These are phyloP conservation scores for Jacaranda mimosifolia DNA, from an alignment of 257 asterid genomes.

Conservation along the genomic window DNA sequence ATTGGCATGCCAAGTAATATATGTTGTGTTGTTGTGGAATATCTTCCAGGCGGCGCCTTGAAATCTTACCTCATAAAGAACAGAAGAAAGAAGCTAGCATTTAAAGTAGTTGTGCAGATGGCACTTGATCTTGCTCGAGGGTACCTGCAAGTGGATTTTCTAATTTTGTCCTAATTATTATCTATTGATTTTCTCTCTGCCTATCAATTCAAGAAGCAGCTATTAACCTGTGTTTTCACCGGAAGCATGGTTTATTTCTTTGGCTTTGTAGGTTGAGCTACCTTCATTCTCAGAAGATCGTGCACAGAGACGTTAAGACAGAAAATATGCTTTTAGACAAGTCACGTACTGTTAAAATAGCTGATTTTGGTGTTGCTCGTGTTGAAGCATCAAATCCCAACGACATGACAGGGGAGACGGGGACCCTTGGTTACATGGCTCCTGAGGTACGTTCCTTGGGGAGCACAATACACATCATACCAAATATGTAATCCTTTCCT, in stretches of 20 bases:
- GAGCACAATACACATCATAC: no score
- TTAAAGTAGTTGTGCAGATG: constrained; percentile 78
- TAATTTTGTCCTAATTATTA: neutral
- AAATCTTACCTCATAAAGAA: constrained; percentile 76
- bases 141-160: constrained; percentile 42
- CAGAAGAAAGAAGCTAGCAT: constrained; percentile 71
- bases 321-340: constrained; percentile 81
- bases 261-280: constrained; percentile 64
- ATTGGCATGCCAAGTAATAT: constrained; percentile 75
- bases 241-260: neutral
- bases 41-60: constrained; percentile 82
- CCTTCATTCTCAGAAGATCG: constrained; percentile 78
- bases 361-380: constrained; percentile 84
- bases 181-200: neutral
- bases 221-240: neutral
- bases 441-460: constrained; percentile 60
- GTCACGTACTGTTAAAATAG: constrained; percentile 69
- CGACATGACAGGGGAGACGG: constrained; percentile 87
- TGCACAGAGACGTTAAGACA: constrained; percentile 83
- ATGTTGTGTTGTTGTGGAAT: constrained; percentile 80
- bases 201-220: neutral
- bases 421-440: constrained; percentile 89
- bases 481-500: no score
- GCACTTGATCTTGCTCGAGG: constrained; percentile 87
- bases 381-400: constrained; percentile 84